Conservation (phyloP, 108 stramenopile species). For the Discostella stelligeroides region DNA sequence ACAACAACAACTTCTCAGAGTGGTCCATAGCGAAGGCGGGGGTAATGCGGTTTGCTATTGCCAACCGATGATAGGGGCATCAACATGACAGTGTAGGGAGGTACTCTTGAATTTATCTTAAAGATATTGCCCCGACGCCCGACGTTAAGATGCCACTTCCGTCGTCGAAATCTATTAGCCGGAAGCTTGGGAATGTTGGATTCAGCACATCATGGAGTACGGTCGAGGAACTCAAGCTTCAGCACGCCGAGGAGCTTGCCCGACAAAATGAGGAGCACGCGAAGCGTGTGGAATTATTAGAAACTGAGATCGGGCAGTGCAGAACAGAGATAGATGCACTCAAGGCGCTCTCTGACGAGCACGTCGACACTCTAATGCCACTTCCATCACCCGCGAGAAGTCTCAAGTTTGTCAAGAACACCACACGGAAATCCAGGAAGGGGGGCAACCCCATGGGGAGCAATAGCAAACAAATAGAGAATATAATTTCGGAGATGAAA, state of each 20-base stretch:
- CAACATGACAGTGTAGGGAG: too few species aligned
- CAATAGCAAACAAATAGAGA: background rate
- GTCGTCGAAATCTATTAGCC: constrained; percentile 3
- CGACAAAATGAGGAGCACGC: constrained; percentile 13
- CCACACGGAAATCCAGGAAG: constrained; percentile 4
- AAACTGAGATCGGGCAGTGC: constrained; percentile 17
- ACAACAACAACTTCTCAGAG: too few species aligned
- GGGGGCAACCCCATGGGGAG: background rate
- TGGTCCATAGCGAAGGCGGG: too few species aligned
- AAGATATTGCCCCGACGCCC: background rate
- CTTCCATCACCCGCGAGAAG: constrained; percentile 15
- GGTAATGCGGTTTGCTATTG: too few species aligned
- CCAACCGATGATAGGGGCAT: too few species aligned
- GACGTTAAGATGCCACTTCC: constrained; percentile 12
- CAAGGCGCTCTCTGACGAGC: constrained; percentile 11
- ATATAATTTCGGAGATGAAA: constrained; percentile 4
- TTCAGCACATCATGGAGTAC: background rate
- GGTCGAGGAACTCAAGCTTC: constrained; percentile 22
- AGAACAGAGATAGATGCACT: constrained; percentile 17
- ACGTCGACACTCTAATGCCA: constrained; percentile 13
- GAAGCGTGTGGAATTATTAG: constrained; percentile 6
- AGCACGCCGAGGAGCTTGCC: constrained; percentile 18
- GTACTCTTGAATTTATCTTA: background rate
- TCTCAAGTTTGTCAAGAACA: constrained; percentile 22
- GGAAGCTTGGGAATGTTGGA: constrained; percentile 8